phyloP scores from a whole-genome alignment of 2,329 filamentous ascomycete species.

The Chaetomiaceae sp. region DNA sequence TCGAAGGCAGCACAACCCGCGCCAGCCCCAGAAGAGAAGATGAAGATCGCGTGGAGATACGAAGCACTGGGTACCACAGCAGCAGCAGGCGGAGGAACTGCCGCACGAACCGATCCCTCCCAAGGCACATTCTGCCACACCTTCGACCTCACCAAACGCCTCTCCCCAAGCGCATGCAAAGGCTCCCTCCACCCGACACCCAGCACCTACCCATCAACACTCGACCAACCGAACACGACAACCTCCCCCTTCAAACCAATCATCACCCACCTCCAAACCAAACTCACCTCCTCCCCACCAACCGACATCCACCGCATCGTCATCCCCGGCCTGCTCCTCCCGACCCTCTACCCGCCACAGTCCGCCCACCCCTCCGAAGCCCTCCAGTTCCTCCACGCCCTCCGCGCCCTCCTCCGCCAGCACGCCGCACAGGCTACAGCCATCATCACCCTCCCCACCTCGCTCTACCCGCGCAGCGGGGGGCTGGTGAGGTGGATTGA shows the following conservation, averaged over 20 bases:
- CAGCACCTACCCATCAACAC: slow-evolving; percentile 40
- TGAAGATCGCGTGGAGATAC: slow-evolving; percentile 99
- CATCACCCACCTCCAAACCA: slow-evolving; percentile 52
- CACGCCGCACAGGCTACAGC: slow-evolving; percentile 63
- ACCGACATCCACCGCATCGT: slow-evolving; percentile 72
- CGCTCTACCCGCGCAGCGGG: slow-evolving; percentile 70
- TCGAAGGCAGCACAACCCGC: slow-evolving; percentile 40
- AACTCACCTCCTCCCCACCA: slow-evolving; percentile 53
- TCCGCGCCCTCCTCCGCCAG: slow-evolving; percentile 70
- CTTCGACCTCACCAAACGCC: slow-evolving; percentile 66
- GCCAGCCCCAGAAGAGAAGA: slow-evolving; percentile 58
- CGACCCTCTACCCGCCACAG: slow-evolving; percentile 71
- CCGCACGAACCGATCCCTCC: slow-evolving; percentile 18
- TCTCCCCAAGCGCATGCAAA: slow-evolving; percentile 46
- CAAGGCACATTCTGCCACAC: slow-evolving; percentile 60
- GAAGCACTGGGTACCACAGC: slow-evolving; percentile 63
- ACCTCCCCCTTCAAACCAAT: slow-evolving; percentile 60
- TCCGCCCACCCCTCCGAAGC: slow-evolving; percentile 67
- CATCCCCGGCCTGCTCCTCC: slow-evolving; percentile 80
- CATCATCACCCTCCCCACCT: slow-evolving; percentile 72
- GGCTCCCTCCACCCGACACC: slow-evolving; percentile 50
- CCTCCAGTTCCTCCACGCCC: slow-evolving; percentile 73
- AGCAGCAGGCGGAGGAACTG: slow-evolving; percentile 25
- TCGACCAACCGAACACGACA: slow-evolving; percentile 23
- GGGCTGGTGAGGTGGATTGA: slow-evolving; percentile 85